Percentiles rank a stretch among this genome's conserved stretches.
phyloP scores from a whole-genome alignment of 331 rosid genomes.

The Ulmus americana region DNA sequence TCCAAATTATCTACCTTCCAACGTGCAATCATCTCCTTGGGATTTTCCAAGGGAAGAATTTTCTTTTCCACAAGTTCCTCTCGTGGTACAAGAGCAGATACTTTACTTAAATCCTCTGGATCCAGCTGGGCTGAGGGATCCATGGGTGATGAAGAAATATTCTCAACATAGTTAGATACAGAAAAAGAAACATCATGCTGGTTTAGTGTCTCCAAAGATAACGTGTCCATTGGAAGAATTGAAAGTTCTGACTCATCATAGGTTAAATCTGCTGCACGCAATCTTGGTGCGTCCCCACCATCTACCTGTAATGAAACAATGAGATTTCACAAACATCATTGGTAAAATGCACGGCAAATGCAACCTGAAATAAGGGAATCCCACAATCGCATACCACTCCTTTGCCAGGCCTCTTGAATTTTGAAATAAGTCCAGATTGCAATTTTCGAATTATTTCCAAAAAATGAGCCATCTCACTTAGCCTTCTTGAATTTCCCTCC shows the following conservation, averaged over 20 bases:
- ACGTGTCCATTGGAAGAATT: conserved; percentile 38
- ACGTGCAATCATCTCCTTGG: conserved; percentile 89
- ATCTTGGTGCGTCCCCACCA: conserved; percentile 41
- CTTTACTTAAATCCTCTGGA: conserved; percentile 44
- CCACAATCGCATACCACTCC: conserved; percentile 49
- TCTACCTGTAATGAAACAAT: conserved; percentile 48
- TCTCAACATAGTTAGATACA: conserved; percentile 34
- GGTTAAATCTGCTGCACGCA: conserved; percentile 33
- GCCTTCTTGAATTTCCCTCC: conserved; percentile 52
- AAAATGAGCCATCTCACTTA: conserved; percentile 79
- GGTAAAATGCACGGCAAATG: conserved; percentile 15
- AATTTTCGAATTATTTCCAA: conserved; percentile 86
- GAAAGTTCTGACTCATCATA: conserved; percentile 54
- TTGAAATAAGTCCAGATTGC: conserved; percentile 61
- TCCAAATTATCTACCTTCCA: conserved; percentile 86
- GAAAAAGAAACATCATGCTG: conserved; percentile 53
- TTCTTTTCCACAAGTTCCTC: conserved; percentile 43
- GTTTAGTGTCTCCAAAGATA: conserved; percentile 38
- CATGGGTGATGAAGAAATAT: conserved; percentile 51
- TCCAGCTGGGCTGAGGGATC: conserved; percentile 41
- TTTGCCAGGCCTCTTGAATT: conserved; percentile 63
- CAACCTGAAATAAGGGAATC: conserved; percentile 22
- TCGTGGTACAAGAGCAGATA: conserved; percentile 41
- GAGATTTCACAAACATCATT: conserved; percentile 23
- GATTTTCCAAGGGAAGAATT: conserved; percentile 60